phyloP scores from a whole-genome alignment of 2,329 filamentous ascomycete genomes.

The Pleurostoma richardsiae region DNA sequence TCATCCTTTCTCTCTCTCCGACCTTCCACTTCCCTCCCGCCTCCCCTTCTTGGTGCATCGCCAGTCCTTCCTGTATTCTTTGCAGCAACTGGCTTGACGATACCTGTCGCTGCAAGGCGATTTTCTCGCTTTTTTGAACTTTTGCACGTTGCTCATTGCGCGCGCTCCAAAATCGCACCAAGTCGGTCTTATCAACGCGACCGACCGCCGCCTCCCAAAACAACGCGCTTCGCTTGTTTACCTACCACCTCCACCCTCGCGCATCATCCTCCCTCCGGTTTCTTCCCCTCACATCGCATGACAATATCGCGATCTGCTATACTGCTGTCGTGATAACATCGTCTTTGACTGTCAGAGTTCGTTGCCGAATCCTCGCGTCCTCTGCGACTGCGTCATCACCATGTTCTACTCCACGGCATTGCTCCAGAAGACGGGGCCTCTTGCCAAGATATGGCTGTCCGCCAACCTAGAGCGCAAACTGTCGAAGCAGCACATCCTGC shows the following conservation, averaged over 20 bases:
- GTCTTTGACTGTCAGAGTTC: constrained; percentile 10
- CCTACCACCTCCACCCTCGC: constrained; percentile 4
- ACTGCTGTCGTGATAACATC: constrained; percentile 20
- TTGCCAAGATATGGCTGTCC: constrained; percentile 97
- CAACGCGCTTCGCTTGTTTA: constrained; percentile 18
- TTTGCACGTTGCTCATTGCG: too few relatives aligned
- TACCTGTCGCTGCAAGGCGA: too few relatives aligned
- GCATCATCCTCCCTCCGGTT: constrained; percentile 1
- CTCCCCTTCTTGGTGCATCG: background rate
- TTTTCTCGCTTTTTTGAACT: too few relatives aligned
- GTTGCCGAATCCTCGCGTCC: constrained; percentile 10
- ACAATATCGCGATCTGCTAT: background rate
- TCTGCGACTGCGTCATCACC: constrained; percentile 28
- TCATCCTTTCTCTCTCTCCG: constrained; percentile 15
- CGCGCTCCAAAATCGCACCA: background rate
- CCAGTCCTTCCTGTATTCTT: too few relatives aligned
- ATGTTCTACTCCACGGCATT: constrained; percentile 99
- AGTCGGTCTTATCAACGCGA: constrained; percentile 13
- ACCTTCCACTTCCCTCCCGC: constrained; percentile 2
- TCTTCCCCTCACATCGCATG: background rate
- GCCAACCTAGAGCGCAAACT: constrained; percentile 98
- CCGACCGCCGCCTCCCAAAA: constrained; percentile 4
- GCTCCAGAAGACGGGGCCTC: constrained; percentile 90
- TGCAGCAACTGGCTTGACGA: too few relatives aligned
- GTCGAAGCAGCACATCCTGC: constrained; percentile 91